Base-by-base conservation (phyloP, 306 rosid species). In the Acmispon strigosus region DNA sequence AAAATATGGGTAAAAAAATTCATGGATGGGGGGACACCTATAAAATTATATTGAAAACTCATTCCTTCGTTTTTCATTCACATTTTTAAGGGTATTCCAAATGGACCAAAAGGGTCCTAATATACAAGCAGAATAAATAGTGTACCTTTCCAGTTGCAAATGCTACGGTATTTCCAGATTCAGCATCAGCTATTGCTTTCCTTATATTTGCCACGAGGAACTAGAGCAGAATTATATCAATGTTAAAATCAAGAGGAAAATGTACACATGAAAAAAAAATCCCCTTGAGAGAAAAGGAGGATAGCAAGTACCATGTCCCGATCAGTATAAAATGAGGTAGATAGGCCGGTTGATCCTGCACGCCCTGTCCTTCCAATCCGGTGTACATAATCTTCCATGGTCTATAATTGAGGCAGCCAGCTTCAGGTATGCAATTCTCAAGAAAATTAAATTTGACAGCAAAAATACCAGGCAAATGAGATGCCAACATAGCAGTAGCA, bases 281-380 rank as follows among this genome's bases (percentile, higher is more conserved):
- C 16, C 8, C 51, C 2, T 66, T n/a, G 4, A 12, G 11, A 39
- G 8, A 32, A 72, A 53, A 70, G 66, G 17, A 54, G 60, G 57
- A 17, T 76, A 49, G 55, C 32, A 75, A 63, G 69, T 63, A 88
- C 96, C 96, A 71, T 77, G 76, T 90, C 96, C 53, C 92, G 89
- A 76, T 86, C 92, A 6, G 95, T 90, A 80, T 80, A 88, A 66
- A 88, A 90, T 10, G 96, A 90, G 59, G 92, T 86, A 62, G 96
- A 74, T 65, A 81, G 85, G 75, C 96, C 96, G 32, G 86, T 88
- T 60, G 95, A 84, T 78, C 96, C 95, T 0, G 96, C 96, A 66
- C 96, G 90, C 66, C 96, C 96, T 0, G 96, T 90, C 85, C 96
- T 84, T 75, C 96, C 96, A 70, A 90, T 88, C 73, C 96, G 95